phyloP scores from a whole-genome alignment of 1,284 basidiomycete genomes.

The Rhodotorula mucilaginosa region DNA sequence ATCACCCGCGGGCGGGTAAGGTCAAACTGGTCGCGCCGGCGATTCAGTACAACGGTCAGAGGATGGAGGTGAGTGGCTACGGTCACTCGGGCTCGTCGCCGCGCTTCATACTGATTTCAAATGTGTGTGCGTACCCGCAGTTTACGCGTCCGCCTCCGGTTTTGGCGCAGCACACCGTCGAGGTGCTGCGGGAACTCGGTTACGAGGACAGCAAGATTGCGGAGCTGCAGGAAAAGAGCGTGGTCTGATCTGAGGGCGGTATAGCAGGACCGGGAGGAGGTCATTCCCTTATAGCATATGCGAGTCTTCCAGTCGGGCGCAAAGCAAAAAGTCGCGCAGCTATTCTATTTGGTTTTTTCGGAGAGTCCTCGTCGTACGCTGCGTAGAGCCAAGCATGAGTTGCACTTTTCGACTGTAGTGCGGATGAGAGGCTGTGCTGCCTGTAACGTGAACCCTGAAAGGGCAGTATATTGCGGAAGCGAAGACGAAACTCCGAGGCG shows the following conservation, averaged over 20 bases:
- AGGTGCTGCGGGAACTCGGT: conserved; percentile 60
- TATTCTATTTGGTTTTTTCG: too few relatives aligned
- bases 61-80: conserved; percentile 51
- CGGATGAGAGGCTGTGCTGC: too few relatives aligned
- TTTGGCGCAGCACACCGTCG: conserved; percentile 50
- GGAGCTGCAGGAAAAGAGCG: conserved; percentile 56
- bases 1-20: conserved; percentile 55
- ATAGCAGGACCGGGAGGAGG: too few relatives aligned
- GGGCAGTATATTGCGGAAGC: too few relatives aligned
- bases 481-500: too few relatives aligned
- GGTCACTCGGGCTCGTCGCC: neutral
- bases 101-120: neutral
- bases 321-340: neutral
- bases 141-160: conserved; percentile 70
- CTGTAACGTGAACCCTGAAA: too few relatives aligned
- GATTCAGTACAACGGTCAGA: conserved; percentile 79
- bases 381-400: too few relatives aligned
- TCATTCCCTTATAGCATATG: neutral
- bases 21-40: conserved; percentile 84
- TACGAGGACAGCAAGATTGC: conserved; percentile 60
- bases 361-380: too few relatives aligned
- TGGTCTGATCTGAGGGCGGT: conserved; percentile 49
- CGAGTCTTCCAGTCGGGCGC: neutral
- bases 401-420: too few relatives aligned
- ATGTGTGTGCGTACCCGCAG: conserved; percentile 47